Conservation (phyloP, 139 green algal genomes). For the Closterium sp. region DNA sequence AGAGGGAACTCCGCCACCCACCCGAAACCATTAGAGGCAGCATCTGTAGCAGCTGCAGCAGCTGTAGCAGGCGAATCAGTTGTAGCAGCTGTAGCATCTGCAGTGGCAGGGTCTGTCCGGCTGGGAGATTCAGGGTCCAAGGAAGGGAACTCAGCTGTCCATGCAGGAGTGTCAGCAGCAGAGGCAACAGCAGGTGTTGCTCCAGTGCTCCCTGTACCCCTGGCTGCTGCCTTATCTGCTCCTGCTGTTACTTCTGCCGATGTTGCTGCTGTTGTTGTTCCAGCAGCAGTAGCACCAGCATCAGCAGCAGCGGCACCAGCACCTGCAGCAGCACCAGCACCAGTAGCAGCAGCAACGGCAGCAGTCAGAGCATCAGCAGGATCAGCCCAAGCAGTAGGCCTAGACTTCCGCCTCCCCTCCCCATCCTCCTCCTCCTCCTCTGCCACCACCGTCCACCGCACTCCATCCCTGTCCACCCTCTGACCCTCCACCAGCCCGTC, state of each 20-base stretch:
- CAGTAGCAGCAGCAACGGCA: neutral
- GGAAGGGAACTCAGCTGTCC: neutral
- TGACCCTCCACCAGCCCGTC: neutral
- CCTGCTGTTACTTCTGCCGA: neutral
- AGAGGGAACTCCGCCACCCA: neutral
- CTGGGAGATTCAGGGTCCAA: neutral
- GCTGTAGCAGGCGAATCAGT: neutral
- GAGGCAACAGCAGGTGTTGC: too few relatives aligned
- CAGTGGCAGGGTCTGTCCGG: neutral
- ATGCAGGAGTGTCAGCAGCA: neutral
- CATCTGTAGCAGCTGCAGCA: neutral
- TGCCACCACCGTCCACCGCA: neutral
- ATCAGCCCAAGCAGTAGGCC: neutral
- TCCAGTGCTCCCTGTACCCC: neutral
- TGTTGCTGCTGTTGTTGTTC: neutral
- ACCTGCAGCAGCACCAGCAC: too few relatives aligned
- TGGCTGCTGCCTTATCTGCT: neutral
- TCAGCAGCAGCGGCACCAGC: too few relatives aligned
- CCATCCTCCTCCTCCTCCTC: neutral
- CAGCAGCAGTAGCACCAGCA: neutral
- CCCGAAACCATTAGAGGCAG: neutral
- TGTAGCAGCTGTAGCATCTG: neutral
- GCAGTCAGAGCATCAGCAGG: neutral
- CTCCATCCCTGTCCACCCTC: neutral
- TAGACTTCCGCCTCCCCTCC: neutral